Base-by-base conservation (phyloP, 2,329 filamentous ascomycete species). In the Trichothecium roseum region DNA sequence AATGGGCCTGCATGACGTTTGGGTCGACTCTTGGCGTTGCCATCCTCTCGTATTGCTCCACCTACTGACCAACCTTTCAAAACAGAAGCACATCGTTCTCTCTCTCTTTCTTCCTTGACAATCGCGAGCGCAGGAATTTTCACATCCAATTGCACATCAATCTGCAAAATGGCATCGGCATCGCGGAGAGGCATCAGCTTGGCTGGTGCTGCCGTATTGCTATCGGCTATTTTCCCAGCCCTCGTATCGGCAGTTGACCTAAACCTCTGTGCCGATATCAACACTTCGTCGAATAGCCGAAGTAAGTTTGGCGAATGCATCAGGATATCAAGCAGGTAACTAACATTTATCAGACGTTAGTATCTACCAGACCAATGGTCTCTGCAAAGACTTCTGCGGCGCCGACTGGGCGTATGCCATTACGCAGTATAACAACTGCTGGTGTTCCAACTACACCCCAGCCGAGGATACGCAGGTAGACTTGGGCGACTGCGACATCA, bases 361-460 rank as follows among this genome's bases (percentile, higher is more conserved):
- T 41, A 69, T 67, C 43, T 80, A 58, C 41, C 80, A 86, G 53
- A 82, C 81, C 15, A 77, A 84, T 45, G 82, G 82, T 20, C 67
- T 77, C 10, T 89, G 84, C 52, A 59, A 64, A 34, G 60, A 72
- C 33, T 67, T 67, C 33, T 89, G 84, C 57, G 47, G 56, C 18
- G 48, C 51, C 15, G 46, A 64, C 13, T 82, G 67, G 43, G 81
- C 82, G 28, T 84, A 79, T 42, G 81, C 80, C 43, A 64, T 89
- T 32, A 62, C 87, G 2, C 71, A 84, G 46, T 66, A 58, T 13
- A 62, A 73, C 22, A 56, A 66, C 35, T 89, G 84, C 52, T 89
- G 81, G 81, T 89, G 84, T 53, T 79, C 80, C 27, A 70, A 86
- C 52, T 78, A 78, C 47, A 66, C 67, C 3, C 84, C 84, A 8